Evolutionary conservation across 1,284 basidiomycete genomes (phyloP).

Genomic region (Apiotrichum akiyoshidainum): DNA sequence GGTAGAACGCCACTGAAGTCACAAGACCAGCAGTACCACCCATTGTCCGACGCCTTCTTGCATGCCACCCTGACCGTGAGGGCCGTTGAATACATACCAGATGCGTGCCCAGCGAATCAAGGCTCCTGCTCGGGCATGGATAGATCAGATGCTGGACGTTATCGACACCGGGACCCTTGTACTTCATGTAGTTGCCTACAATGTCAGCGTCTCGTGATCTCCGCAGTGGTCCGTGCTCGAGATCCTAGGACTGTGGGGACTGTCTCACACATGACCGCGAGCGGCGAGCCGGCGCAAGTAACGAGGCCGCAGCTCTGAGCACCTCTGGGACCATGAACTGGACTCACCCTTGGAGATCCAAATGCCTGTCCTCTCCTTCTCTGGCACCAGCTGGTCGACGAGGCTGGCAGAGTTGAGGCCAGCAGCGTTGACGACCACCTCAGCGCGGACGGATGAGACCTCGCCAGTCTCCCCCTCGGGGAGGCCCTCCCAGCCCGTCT

Average conservation of each 20-base stretch:
- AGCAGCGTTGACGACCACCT: constrained; percentile 79
- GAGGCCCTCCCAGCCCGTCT: constrained; percentile 62
- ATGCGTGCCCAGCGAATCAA: constrained; percentile 78
- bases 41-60: neutral
- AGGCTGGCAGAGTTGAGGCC: constrained; percentile 73
- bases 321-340: too few relatives aligned
- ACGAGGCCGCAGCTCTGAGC: too few relatives aligned
- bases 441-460: constrained; percentile 72
- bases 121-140: constrained; percentile 69
- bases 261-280: constrained; percentile 1
- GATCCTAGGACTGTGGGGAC: too few relatives aligned
- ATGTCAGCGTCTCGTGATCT: constrained; percentile 4
- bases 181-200: constrained; percentile 74
- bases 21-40: neutral
- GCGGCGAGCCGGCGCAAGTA: too few relatives aligned
- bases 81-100: constrained; percentile 49
- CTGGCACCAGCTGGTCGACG: constrained; percentile 66
- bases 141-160: constrained; percentile 77
- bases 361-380: constrained; percentile 60
- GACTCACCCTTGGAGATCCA: constrained; percentile 64
- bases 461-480: constrained; percentile 38
- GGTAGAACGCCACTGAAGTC: too few relatives aligned
- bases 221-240: neutral
- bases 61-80: neutral
- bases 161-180: constrained; percentile 67